These are phyloP conservation scores for Cutaneotrichosporon mucoides DNA, from an alignment of 1,284 basidiomycete species.

Conservation along the genomic window DNA sequence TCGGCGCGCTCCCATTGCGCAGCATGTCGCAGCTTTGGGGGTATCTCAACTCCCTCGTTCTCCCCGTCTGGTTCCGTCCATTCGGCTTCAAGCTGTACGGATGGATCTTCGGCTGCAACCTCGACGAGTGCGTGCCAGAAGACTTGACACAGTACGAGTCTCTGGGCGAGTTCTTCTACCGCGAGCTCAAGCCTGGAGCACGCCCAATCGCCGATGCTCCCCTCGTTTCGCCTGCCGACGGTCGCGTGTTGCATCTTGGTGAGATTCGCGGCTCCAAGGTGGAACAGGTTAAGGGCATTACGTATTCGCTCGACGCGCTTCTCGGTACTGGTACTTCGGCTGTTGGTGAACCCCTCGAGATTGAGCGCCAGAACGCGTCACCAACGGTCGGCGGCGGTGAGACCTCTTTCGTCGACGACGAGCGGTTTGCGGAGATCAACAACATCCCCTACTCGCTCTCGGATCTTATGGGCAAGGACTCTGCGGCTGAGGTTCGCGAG, in stretches of 20 bases:
- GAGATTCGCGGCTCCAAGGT: slow-evolving; percentile 74
- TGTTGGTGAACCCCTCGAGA: slow-evolving; percentile 23
- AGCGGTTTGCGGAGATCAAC: slow-evolving; percentile 92
- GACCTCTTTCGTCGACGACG: slow-evolving; percentile 54
- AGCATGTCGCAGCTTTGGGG: slow-evolving; percentile 95
- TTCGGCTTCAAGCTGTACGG: slow-evolving; percentile 82
- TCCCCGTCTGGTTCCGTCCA: slow-evolving; percentile 92
- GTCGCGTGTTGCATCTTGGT: slow-evolving; percentile 87
- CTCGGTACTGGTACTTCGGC: slow-evolving; percentile 59
- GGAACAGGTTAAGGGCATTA: slow-evolving; percentile 97
- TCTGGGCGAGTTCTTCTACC: slow-evolving; percentile 93
- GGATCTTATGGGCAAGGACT: slow-evolving; percentile 62
- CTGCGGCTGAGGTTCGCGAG: slow-evolving; percentile 24
- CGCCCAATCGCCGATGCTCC: slow-evolving; percentile 74
- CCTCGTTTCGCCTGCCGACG: slow-evolving; percentile 90
- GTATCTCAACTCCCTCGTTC: slow-evolving; percentile 82
- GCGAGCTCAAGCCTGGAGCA: slow-evolving; percentile 74
- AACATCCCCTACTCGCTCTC: slow-evolving; percentile 92
- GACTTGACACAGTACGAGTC: slow-evolving; percentile 76
- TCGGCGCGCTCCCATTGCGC: slow-evolving; percentile 89
- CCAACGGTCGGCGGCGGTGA: slow-evolving; percentile 49
- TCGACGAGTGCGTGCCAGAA: slow-evolving; percentile 78
- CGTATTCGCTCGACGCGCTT: slow-evolving; percentile 89
- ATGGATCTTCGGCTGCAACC: slow-evolving; percentile 83
- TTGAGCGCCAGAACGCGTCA: slow-evolving; percentile 17